Evolutionary conservation across 169 alveolate genomes (phyloP).

Genomic region (Eimeria falciformis): DNA sequence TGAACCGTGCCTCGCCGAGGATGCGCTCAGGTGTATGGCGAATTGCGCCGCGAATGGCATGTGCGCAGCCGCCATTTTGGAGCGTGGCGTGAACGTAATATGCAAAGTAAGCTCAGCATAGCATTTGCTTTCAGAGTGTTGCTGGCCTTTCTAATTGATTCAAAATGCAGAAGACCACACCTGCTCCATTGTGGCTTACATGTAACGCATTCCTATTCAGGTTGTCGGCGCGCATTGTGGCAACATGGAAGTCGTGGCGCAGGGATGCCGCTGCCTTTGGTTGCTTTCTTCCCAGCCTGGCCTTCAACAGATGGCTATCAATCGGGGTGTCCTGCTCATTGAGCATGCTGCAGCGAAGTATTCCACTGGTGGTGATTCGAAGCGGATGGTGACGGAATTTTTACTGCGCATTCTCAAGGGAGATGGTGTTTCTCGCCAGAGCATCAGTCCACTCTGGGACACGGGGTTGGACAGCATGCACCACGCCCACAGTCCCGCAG

Average conservation of each 20-base stretch:
- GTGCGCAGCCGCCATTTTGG: conserved; percentile 74
- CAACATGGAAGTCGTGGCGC: conserved; percentile 76
- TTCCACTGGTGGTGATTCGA: conserved; percentile 63
- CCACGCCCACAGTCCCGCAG: conserved; percentile 3
- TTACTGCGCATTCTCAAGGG: conserved; percentile 54
- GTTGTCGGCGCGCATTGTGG: conserved; percentile 56
- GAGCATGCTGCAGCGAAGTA: conserved; percentile 68
- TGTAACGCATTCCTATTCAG: conserved; percentile 13
- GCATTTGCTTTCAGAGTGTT: background rate
- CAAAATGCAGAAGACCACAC: background rate
- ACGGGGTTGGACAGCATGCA: conserved; percentile 44
- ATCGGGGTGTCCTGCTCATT: conserved; percentile 67
- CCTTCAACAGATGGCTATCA: conserved; percentile 54
- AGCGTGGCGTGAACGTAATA: conserved; percentile 75
- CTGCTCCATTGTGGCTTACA: background rate
- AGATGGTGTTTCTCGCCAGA: conserved; percentile 71
- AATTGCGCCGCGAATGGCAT: conserved; percentile 68
- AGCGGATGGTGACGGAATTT: conserved; percentile 64
- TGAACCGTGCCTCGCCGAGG: conserved; percentile 59
- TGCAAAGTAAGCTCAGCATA: conserved; percentile 61
- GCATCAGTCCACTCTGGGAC: conserved; percentile 75
- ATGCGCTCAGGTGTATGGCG: conserved; percentile 74
- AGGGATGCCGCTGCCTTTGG: conserved; percentile 77
- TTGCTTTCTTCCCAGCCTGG: conserved; percentile 69
- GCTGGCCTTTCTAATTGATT: background rate